These are phyloP conservation scores for Neoboletus subvelutipes DNA, from an alignment of 768 basidiomycete genomes.

Conservation along the genomic window DNA sequence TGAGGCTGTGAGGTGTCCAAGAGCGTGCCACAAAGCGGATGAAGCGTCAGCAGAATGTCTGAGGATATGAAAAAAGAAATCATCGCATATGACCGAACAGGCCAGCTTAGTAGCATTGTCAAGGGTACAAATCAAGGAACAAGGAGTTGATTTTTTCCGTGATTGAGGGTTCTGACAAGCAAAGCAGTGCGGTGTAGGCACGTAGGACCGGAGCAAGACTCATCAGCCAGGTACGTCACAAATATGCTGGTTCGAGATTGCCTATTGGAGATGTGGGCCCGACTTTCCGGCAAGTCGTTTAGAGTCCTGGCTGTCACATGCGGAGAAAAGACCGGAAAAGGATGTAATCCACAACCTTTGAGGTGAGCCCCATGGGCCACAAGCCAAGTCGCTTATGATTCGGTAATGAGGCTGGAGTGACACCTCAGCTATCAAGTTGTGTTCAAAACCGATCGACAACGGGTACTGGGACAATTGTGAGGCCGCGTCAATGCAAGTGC, in stretches of 20 bases:
- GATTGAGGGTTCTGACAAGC: slow-evolving; percentile 3
- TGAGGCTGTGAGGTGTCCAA: slow-evolving; percentile 29
- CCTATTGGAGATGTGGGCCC: slow-evolving; percentile 10
- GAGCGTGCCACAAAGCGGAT: slow-evolving; percentile 32
- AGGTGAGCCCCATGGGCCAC: neutral
- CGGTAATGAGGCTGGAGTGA: neutral
- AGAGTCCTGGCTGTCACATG: slow-evolving; percentile 18
- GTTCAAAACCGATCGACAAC: neutral
- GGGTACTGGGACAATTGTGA: neutral
- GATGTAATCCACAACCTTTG: slow-evolving; percentile 1
- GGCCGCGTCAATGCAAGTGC: neutral
- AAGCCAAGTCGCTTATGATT: neutral
- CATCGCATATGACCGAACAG: neutral
- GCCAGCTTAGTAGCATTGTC: neutral
- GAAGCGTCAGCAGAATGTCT: slow-evolving; percentile 21
- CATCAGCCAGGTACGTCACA: slow-evolving; percentile 23
- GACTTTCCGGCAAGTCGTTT: slow-evolving; percentile 7
- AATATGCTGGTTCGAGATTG: slow-evolving; percentile 13
- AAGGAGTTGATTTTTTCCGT: neutral
- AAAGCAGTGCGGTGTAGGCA: slow-evolving; percentile 13
- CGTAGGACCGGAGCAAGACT: slow-evolving; percentile 15
- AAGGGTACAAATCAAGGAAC: neutral
- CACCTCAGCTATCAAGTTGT: neutral
- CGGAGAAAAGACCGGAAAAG: slow-evolving; percentile 14
- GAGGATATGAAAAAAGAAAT: slow-evolving; percentile 20